These are phyloP conservation scores for Leccinum disarticulatum DNA, from an alignment of 768 basidiomycete species.

Conservation along the genomic window DNA sequence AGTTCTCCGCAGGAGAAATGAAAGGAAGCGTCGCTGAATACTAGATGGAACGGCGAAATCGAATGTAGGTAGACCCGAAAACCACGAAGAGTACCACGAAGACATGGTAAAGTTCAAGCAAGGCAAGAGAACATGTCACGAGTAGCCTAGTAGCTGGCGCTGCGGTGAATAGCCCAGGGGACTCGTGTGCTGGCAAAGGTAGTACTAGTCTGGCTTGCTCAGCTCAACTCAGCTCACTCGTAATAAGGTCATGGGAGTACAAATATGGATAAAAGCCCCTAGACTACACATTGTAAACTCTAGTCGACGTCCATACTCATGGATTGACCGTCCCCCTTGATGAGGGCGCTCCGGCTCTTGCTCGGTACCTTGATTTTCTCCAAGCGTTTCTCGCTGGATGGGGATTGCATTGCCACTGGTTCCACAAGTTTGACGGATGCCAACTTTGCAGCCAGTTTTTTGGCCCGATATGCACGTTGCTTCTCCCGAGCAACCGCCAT, in stretches of 20 bases:
- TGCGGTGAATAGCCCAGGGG: slow-evolving; percentile 7
- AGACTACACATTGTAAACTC: slow-evolving; percentile 10
- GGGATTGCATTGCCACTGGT: slow-evolving; percentile 49
- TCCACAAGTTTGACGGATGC: slow-evolving; percentile 64
- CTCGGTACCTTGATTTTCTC: slow-evolving; percentile 78
- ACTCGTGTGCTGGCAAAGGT: slow-evolving; percentile 2
- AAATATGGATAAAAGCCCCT: slow-evolving; percentile 25
- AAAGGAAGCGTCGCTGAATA: slow-evolving; percentile 87
- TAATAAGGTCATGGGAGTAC: slow-evolving; percentile 8
- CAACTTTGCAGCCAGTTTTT: slow-evolving; percentile 52
- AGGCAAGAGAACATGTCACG: slow-evolving; percentile 17
- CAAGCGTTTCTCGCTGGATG: slow-evolving; percentile 49
- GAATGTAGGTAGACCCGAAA: slow-evolving; percentile 55
- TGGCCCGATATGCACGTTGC: slow-evolving; percentile 70
- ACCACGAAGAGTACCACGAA: slow-evolving; percentile 60
- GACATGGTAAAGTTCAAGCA: slow-evolving; percentile 36
- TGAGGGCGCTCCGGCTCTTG: slow-evolving; percentile 68
- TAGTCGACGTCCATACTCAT: slow-evolving; percentile 92
- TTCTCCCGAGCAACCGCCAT: slow-evolving; percentile 85
- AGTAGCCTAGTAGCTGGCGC: neutral
- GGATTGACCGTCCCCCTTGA: slow-evolving; percentile 79
- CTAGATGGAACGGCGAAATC: slow-evolving; percentile 65
- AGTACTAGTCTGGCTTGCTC: neutral
- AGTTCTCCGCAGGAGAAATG: slow-evolving; percentile 80
- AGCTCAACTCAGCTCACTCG: neutral